A percentile compares a stretch with the other conserved stretches of the same genome.
These are phyloP conservation scores for Geranium rotundifolium DNA, from an alignment of 345 rosid species.

Conservation along the genomic window DNA sequence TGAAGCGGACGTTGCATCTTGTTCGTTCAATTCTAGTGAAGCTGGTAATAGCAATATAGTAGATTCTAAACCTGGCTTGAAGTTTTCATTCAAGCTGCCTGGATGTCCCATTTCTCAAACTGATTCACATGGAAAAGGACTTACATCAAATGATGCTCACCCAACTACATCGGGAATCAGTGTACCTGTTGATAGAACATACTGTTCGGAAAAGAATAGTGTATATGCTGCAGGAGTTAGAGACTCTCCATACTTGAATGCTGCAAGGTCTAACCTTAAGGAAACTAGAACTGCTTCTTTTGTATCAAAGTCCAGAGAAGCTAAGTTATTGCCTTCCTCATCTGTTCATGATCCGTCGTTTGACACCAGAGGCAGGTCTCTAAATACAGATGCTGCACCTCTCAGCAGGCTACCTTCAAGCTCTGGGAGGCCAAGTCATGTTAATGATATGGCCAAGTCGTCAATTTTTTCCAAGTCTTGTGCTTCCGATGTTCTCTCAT, in stretches of 20 bases:
- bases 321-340: conserved; percentile 20
- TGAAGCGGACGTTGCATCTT: conserved; percentile 15
- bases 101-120: conserved; percentile 10
- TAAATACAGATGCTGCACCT: conserved; percentile 9
- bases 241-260: conserved; percentile 16
- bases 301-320: conserved; percentile 14
- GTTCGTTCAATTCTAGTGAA: conserved; percentile 15
- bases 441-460: conserved; percentile 11
- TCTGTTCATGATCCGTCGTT: conserved; percentile 10
- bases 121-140: background rate
- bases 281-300: conserved; percentile 8
- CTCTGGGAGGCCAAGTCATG: conserved; percentile 22
- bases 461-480: conserved; percentile 1
- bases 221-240: conserved; percentile 9
- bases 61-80: conserved; percentile 24
- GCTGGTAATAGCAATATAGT: conserved; percentile 13
- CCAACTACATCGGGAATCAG: conserved; percentile 1
- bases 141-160: conserved; percentile 13
- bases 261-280: conserved; percentile 7
- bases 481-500: conserved; percentile 19
- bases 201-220: conserved; percentile 14
- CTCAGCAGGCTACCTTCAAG: conserved; percentile 8
- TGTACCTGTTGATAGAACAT: conserved; percentile 11
- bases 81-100: conserved; percentile 28
- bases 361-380: conserved; percentile 5